These are phyloP conservation scores for Aspergillus sojae DNA, from an alignment of 2,329 filamentous ascomycete species.

Conservation along the genomic window DNA sequence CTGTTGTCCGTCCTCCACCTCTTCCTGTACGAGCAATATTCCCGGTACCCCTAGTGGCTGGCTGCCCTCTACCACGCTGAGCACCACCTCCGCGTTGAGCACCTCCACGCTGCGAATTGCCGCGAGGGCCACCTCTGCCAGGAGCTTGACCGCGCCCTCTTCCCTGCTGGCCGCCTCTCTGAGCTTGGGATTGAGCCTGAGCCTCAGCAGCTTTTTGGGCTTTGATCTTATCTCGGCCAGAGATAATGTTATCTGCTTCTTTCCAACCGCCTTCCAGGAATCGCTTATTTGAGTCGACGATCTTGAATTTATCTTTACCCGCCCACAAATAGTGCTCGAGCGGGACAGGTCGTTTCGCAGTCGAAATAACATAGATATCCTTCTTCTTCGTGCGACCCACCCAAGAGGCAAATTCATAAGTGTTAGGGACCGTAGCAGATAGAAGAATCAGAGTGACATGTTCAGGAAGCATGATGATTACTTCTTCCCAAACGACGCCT, in stretches of 20 bases:
- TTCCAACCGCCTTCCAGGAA: slow-evolving; percentile 96
- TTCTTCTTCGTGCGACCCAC: slow-evolving; percentile 97
- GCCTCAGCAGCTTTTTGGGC: slow-evolving; percentile 54
- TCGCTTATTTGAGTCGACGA: slow-evolving; percentile 88
- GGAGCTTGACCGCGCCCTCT: slow-evolving; percentile 57
- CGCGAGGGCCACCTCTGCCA: slow-evolving; percentile 45
- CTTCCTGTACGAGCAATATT: slow-evolving; percentile 90
- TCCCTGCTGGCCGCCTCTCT: slow-evolving; percentile 58
- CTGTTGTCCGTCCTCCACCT: slow-evolving; percentile 81
- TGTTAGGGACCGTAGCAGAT: slow-evolving; percentile 96
- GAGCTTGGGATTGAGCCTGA: slow-evolving; percentile 55
- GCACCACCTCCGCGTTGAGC: slow-evolving; percentile 51
- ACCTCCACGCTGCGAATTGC: slow-evolving; percentile 31
- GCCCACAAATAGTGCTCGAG: slow-evolving; percentile 97
- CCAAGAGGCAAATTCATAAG: slow-evolving; percentile 97
- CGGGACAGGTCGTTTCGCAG: slow-evolving; percentile 89
- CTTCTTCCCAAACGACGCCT: slow-evolving; percentile 98
- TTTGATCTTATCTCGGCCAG: slow-evolving; percentile 77
- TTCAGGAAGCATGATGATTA: slow-evolving; percentile 98
- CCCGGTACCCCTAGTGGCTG: slow-evolving; percentile 64
- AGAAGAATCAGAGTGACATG: slow-evolving; percentile 94
- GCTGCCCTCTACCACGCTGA: slow-evolving; percentile 60
- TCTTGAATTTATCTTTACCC: slow-evolving; percentile 87
- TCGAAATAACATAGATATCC: slow-evolving; percentile 98
- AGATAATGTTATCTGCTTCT: slow-evolving; percentile 79